Conservation (phyloP, 1,284 basidiomycete genomes). For the Rhodotorula glutinis region DNA sequence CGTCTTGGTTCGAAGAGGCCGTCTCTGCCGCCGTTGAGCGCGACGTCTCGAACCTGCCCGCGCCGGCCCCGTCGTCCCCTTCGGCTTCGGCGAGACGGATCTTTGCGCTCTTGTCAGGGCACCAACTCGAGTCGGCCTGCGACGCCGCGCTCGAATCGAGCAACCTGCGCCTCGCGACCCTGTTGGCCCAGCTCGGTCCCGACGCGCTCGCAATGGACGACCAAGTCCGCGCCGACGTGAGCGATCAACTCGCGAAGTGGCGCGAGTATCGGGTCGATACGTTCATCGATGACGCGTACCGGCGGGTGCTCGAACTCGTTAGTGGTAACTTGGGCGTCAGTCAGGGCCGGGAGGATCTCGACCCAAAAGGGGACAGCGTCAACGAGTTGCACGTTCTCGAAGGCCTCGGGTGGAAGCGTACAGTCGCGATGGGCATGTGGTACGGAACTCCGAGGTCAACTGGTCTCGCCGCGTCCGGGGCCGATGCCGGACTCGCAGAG, state of each 20-base stretch:
- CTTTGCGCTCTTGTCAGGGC: conserved; percentile 78
- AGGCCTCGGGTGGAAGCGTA: conserved; percentile 90
- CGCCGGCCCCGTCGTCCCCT: conserved; percentile 43
- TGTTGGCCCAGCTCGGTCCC: conserved; percentile 78
- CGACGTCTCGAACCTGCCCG: conserved; percentile 1
- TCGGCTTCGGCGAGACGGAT: conserved; percentile 56
- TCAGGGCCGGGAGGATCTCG: conserved; percentile 57
- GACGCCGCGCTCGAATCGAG: conserved; percentile 70
- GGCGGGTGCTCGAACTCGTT: conserved; percentile 79
- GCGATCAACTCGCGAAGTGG: conserved; percentile 80
- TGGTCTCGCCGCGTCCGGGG: conserved; percentile 49
- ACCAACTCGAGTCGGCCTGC: conserved; percentile 81
- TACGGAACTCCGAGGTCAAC: conserved; percentile 73
- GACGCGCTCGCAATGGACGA: conserved; percentile 64
- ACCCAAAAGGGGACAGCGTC: conserved; percentile 48
- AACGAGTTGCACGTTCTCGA: conserved; percentile 72
- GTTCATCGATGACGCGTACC: conserved; percentile 66
- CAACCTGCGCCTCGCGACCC: conserved; percentile 80
- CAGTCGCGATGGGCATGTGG: conserved; percentile 89
- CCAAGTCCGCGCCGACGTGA: conserved; percentile 58
- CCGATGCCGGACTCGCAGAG: conserved; percentile 50
- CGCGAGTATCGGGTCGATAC: conserved; percentile 67
- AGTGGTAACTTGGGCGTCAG: conserved; percentile 71
- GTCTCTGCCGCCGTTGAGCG: conserved; percentile 34
- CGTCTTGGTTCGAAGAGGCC: conserved; percentile 17